phyloP scores from a whole-genome alignment of 139 green algal genomes.

The Microglena sp. region DNA sequence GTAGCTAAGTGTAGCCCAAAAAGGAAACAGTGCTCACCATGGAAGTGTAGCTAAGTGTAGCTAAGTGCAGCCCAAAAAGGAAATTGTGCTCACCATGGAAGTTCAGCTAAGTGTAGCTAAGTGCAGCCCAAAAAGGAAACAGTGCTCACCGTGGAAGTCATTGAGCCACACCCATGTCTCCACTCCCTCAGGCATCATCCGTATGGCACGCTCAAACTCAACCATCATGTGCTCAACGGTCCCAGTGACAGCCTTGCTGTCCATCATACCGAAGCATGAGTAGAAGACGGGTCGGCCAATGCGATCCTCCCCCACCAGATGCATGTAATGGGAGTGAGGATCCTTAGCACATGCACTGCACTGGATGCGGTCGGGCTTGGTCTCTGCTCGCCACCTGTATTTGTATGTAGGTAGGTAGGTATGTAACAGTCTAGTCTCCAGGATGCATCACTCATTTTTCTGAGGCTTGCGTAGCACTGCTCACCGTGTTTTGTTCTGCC shows the following conservation, averaged over 20 bases:
- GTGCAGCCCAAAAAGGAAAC: too few relatives aligned
- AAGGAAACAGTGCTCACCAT: too few relatives aligned
- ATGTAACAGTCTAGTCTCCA: too few relatives aligned
- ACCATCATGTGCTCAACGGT: slow-evolving; percentile 8
- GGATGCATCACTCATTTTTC: too few relatives aligned
- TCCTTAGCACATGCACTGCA: slow-evolving; percentile 42
- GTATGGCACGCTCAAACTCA: slow-evolving; percentile 15
- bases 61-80: too few relatives aligned
- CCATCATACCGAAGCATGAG: slow-evolving; percentile 26
- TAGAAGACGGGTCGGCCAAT: slow-evolving; percentile 57
- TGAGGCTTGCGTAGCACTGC: too few relatives aligned
- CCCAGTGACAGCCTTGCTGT: not conserved
- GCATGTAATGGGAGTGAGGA: slow-evolving; percentile 60
- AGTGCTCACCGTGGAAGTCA: slow-evolving; percentile 3
- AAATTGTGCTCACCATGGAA: too few relatives aligned
- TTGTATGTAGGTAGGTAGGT: too few relatives aligned
- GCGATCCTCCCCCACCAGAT: slow-evolving; percentile 36
- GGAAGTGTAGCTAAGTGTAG: too few relatives aligned
- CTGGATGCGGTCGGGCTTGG: slow-evolving; percentile 34
- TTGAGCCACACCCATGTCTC: slow-evolving; percentile 53
- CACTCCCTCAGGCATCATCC: slow-evolving; percentile 43
- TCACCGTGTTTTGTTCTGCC: too few relatives aligned
- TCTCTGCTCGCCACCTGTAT: slow-evolving; percentile 37
- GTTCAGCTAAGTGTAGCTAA: too few relatives aligned
- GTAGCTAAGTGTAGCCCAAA: too few relatives aligned